Percentiles rank a stretch among this genome's conserved stretches.
Conservation (phyloP, 345 rosid species). For the Reutealis trisperma region DNA sequence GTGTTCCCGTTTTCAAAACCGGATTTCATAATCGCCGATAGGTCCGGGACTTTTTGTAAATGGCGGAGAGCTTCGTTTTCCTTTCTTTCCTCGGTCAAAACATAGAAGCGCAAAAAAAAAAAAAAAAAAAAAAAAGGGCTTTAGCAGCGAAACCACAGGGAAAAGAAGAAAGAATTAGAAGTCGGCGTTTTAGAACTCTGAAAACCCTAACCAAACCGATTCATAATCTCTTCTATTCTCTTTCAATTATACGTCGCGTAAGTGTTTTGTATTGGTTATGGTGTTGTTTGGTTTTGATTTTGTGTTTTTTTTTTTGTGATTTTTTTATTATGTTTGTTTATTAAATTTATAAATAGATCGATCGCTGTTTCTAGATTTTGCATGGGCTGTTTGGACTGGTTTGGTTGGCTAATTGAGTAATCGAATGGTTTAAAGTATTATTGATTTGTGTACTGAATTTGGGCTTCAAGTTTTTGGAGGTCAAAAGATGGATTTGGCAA, state of each 20-base stretch:
- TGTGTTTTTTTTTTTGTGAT: conserved; percentile 9
- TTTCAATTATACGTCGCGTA: background rate
- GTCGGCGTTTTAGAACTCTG: conserved; percentile 32
- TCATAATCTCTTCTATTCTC: background rate
- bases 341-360: conserved; percentile 40
- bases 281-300: conserved; percentile 15
- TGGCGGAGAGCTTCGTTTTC: conserved; percentile 9
- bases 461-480: conserved; percentile 21
- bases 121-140: background rate
- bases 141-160: background rate
- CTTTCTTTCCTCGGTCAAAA: conserved; percentile 30
- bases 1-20: conserved; percentile 44
- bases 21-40: conserved; percentile 73
- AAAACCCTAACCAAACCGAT: conserved; percentile 54
- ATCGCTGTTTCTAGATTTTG: conserved; percentile 31
- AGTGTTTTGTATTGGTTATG: background rate
- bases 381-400: conserved; percentile 29
- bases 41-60: conserved; percentile 56
- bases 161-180: background rate
- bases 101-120: background rate
- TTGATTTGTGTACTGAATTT: conserved; percentile 26
- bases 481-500: conserved; percentile 72
- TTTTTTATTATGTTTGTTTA: conserved; percentile 19
- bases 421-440: conserved; percentile 28
- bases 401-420: conserved; percentile 19